phyloP scores from a whole-genome alignment of 495 filamentous ascomycete species.

The Penicillium canariense region DNA sequence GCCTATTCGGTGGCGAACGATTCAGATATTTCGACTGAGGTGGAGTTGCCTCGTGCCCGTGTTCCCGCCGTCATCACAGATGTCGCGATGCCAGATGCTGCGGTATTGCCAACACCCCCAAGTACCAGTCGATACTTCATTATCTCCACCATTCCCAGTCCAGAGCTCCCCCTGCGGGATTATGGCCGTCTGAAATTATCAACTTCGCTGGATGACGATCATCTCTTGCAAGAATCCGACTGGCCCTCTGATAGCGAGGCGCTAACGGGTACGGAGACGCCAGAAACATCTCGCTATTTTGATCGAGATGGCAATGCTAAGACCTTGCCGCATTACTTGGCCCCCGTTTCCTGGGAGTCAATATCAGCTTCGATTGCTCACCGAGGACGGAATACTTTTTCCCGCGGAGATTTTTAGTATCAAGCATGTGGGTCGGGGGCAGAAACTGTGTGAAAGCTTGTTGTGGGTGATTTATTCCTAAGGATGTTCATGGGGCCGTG shows the following conservation, averaged over 20 bases:
- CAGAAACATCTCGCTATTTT: background rate
- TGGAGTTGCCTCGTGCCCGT: background rate
- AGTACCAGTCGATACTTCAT: background rate
- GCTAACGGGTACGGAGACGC: background rate
- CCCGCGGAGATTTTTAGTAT: no score
- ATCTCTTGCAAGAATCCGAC: background rate
- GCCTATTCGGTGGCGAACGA: background rate
- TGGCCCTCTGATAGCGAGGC: background rate
- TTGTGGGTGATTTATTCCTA: no score
- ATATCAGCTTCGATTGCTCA: background rate
- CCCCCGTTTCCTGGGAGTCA: no score
- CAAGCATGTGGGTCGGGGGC: no score
- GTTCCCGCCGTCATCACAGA: background rate
- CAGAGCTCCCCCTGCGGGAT: background rate
- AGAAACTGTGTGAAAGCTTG: no score
- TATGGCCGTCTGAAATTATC: background rate
- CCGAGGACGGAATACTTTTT: no score
- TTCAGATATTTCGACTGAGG: background rate
- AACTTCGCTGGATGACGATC: background rate
- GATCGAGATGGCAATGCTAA: background rate
- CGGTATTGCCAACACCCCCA: background rate
- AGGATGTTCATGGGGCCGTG: no score
- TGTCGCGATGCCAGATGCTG: background rate
- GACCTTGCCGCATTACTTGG: no score
- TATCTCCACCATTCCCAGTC: background rate